Base-by-base conservation (phyloP, 208 protist species). In the Naegleria gruberi region DNA sequence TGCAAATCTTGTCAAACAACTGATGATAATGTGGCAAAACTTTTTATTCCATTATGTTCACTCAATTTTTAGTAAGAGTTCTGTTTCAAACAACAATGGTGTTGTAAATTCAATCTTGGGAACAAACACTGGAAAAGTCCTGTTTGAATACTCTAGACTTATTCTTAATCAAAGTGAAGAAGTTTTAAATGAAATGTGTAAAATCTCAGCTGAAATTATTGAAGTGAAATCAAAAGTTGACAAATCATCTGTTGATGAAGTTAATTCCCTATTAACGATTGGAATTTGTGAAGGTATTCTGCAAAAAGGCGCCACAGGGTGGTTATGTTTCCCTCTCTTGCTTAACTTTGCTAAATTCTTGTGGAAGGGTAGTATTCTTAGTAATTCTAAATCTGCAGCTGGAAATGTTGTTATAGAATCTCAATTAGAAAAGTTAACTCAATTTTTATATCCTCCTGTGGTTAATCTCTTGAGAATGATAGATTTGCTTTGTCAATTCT, bases 1-100 rank as follows among this genome's bases (percentile, higher is more conserved):
- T 30, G 55, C 23, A 5, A n/a, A n/a, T 17, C 23, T 73, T 3
- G 26, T 46, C 37, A 19, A 85, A 30, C 5, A 46, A 85, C 8
- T 85, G 30, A 3, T 85, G 7, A 46, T 85, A 46, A 87, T 55
- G 44, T 87, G 83, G 83, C 83, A 87, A 57, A 87, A 87, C 40
- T 19, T 6, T 4, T 17, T 87, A 41, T 6, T 87, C 15, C 15
- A 87, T n/a, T n/a, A 73, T n/a, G 23, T 73, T n/a, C 23, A 8
- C 23, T n/a, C 15, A 8, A n/a, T 73, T 30, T 73, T 73, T 30
- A n/a, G 8, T 5, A 73, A 73, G 23, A 30, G 55, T 5, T n/a
- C 6, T 73, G 23, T n/a, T 73, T n/a, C 15, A 5, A 55, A 15
- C 15, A 55, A 15, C 15, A 15, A 5, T 19, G 15, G 46, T 55